phyloP scores from a whole-genome alignment of 2,329 filamentous ascomycete species.

The Sporothrix phasma region DNA sequence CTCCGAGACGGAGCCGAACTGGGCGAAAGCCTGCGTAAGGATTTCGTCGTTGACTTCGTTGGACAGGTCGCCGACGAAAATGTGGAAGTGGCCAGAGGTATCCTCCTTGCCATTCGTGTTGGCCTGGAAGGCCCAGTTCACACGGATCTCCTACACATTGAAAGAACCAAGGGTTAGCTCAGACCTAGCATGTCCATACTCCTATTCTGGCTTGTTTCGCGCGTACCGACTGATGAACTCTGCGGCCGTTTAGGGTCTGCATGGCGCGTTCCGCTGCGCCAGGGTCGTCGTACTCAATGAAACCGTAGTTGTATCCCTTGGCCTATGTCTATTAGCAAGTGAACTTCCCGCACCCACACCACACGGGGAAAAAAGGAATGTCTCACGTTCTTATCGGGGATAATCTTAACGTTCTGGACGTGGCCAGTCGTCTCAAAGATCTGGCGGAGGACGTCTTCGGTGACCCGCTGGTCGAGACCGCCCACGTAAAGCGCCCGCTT shows the following conservation, averaged over 20 bases:
- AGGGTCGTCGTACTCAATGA: conserved; percentile 97
- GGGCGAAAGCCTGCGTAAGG: conserved; percentile 84
- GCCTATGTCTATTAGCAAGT: conserved; percentile 40
- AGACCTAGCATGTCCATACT: neutral
- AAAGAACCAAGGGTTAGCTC: neutral
- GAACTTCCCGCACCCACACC: no score
- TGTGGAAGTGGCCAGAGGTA: conserved; percentile 96
- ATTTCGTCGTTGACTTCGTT: conserved; percentile 99
- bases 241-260: conserved; percentile 89
- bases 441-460: conserved; percentile 90
- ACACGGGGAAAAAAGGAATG: neutral
- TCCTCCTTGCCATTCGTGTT: conserved; percentile 93
- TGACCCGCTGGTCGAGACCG: conserved; percentile 87
- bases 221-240: conserved; percentile 90
- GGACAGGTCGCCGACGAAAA: conserved; percentile 94
- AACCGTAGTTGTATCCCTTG: conserved; percentile 98
- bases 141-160: conserved; percentile 72
- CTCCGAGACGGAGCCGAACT: conserved; percentile 91
- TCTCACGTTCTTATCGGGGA: conserved; percentile 97
- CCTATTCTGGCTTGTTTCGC: neutral
- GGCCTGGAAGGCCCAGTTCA: conserved; percentile 99
- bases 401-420: conserved; percentile 98
- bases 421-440: conserved; percentile 99
- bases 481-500: conserved; percentile 96
- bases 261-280: conserved; percentile 93